These are phyloP conservation scores for Suillus decipiens DNA, from an alignment of 768 basidiomycete genomes.

Conservation along the genomic window DNA sequence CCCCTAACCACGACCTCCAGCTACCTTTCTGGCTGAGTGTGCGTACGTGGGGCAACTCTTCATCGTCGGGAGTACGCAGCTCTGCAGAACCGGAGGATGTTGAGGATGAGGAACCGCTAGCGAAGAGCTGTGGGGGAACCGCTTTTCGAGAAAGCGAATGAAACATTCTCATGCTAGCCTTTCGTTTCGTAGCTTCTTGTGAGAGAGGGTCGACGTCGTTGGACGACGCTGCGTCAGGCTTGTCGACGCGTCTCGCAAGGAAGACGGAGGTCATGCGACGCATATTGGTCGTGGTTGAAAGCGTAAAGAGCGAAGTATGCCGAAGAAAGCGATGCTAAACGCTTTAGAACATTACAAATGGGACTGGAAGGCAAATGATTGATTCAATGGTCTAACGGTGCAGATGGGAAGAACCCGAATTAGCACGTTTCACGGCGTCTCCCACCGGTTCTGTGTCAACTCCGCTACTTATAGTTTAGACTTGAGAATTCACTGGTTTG, in stretches of 20 bases:
- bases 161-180: constrained; percentile 18
- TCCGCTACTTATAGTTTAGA: constrained; percentile 5
- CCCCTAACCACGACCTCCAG: constrained; percentile 60
- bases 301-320: constrained; percentile 21
- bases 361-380: constrained; percentile 19
- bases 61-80: constrained; percentile 64
- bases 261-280: constrained; percentile 68
- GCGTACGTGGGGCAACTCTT: constrained; percentile 35
- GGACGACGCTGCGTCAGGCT: constrained; percentile 22
- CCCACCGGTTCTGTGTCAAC: constrained; percentile 3
- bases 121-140: constrained; percentile 24
- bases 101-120: constrained; percentile 57
- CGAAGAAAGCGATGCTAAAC: constrained; percentile 13
- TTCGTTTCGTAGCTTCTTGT: constrained; percentile 24
- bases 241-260: constrained; percentile 36
- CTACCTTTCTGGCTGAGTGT: constrained; percentile 42
- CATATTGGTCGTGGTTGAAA: constrained; percentile 42
- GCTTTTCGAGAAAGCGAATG: constrained; percentile 33
- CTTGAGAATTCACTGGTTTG: constrained; percentile 1
- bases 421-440: constrained; percentile 11
- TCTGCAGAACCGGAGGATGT: constrained; percentile 54
- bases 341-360: constrained; percentile 39
- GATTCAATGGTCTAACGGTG: constrained; percentile 6
- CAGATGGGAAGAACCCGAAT: constrained; percentile 9
- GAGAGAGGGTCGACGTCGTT: constrained; percentile 16